Base-by-base conservation (phyloP, 352 stramenopile genomes). In the Globisporangium camurandrum region DNA sequence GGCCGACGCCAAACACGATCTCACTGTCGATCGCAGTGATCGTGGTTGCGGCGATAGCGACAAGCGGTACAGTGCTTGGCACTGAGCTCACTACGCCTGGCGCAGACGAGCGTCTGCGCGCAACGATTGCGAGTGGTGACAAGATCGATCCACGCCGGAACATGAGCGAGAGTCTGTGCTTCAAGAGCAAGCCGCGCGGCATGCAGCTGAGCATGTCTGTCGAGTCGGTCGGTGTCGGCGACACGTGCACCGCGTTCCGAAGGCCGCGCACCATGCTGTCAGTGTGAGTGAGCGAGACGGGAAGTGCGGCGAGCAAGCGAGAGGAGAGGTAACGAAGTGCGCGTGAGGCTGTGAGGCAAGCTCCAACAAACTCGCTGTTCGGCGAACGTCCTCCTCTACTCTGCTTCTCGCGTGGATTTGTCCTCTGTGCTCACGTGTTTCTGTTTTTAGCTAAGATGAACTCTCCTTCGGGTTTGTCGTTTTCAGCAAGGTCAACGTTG, bases 1-100 rank as follows among this genome's bases (percentile, higher is more conserved):
- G 66, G n/a, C n/a, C n/a, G 59, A 38, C 31, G 41, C 27, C 42
- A 27, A 88, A 88, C 5, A 71, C 48, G 45, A 88, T 76, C 50
- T 81, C 65, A 10, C 59, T 38, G 54, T 88, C 77, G 49, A 80
- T 67, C 52, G 46, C 58, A 1, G 41, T 61, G n/a, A 66, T 27
- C 2, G 44, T 19, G 20, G 17, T 50, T 4, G 51, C 14, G 36
- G 12, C 1, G n/a, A n/a, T n/a, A n/a, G n/a, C n/a, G n/a, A n/a
- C n/a, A n/a, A n/a, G n/a, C n/a, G n/a, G n/a, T n/a, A n/a, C n/a
- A n/a, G n/a, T n/a, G 30, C 39, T 30, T 40, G 54, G 40, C 44
- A 48, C 2, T 19, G 23, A 38, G 27, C 16, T 9, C 9, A 0
- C 5, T 28, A 23, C 14, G 27, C 14, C 27, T 26, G 43, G 43